Percentiles rank a stretch among this genome's conserved stretches.
Conservation (phyloP, 805 yeast species). For the Yarrowia alimentaria region DNA sequence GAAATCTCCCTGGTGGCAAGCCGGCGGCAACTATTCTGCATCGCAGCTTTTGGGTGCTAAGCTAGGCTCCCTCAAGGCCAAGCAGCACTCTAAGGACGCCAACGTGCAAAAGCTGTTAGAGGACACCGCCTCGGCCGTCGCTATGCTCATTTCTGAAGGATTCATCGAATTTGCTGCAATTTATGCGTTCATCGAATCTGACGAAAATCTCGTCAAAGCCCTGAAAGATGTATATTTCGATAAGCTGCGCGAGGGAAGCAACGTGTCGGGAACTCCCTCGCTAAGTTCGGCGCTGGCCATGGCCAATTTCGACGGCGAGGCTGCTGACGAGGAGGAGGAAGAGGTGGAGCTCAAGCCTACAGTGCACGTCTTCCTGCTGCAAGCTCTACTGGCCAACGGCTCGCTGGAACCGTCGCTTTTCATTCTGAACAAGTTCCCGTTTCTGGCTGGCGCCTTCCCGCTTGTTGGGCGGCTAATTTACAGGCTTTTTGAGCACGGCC, state of each 20-base stretch:
- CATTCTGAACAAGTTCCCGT: conserved; percentile 61
- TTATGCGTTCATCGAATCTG: conserved; percentile 56
- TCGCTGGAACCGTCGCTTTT: conserved; percentile 59
- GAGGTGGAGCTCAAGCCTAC: conserved; percentile 40
- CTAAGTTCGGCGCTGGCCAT: conserved; percentile 8
- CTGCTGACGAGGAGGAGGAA: conserved; percentile 45
- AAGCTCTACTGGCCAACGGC: conserved; percentile 57
- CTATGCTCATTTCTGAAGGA: conserved; percentile 61
- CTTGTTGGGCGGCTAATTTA: conserved; percentile 50
- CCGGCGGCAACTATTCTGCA: conserved; percentile 54
- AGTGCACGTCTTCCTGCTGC: conserved; percentile 41
- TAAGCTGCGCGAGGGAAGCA: conserved; percentile 1
- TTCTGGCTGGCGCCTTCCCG: conserved; percentile 53
- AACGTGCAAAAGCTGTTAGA: conserved; percentile 40
- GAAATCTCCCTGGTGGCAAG: conserved; percentile 74
- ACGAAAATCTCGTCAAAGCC: conserved; percentile 2
- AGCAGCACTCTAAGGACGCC: too few species aligned
- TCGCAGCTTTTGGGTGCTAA: conserved; percentile 55
- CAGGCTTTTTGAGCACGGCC: conserved; percentile 49
- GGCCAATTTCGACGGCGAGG: conserved; percentile 17
- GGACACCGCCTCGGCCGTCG: conserved; percentile 48
- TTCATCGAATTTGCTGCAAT: conserved; percentile 62
- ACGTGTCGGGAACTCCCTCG: conserved; percentile 8
- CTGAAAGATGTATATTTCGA: conserved; percentile 13
- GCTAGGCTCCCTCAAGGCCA: conserved; percentile 37